A percentile compares a stretch with the other conserved stretches of the same genome.
phyloP scores from a whole-genome alignment of 2,329 filamentous ascomycete genomes.

The Xylaria sp. region DNA sequence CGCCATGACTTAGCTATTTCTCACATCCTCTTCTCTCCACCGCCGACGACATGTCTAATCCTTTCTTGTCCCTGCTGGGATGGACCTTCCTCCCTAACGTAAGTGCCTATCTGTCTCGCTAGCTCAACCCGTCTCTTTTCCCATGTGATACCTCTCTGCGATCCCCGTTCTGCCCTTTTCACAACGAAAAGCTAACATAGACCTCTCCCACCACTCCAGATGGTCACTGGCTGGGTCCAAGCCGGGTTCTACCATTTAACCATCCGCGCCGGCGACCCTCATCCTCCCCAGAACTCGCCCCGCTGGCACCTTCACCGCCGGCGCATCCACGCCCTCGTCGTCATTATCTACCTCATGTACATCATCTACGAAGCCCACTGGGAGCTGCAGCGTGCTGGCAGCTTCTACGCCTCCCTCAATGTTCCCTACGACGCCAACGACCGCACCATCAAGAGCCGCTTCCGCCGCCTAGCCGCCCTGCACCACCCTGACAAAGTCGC shows the following conservation, averaged over 20 bases:
- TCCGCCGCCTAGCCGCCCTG: constrained; percentile 74
- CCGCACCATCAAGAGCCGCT: constrained; percentile 79
- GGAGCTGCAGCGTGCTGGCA: constrained; percentile 71
- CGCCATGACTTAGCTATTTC: constrained; percentile 29
- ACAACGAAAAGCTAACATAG: not conserved
- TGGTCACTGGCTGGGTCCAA: constrained; percentile 79
- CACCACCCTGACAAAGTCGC: constrained; percentile 85
- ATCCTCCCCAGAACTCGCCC: constrained; percentile 71
- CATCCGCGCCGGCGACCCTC: constrained; percentile 86
- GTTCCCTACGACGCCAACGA: constrained; percentile 73
- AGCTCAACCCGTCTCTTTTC: not conserved
- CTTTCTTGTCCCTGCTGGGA: constrained; percentile 57
- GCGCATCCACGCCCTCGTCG: constrained; percentile 81
- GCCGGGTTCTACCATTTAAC: constrained; percentile 84
- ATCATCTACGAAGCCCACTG: constrained; percentile 92
- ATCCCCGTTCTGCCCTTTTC: not conserved
- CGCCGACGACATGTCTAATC: constrained; percentile 50
- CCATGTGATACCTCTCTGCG: not conserved
- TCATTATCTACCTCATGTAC: constrained; percentile 84
- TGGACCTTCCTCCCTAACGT: constrained; percentile 64
- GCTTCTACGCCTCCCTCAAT: constrained; percentile 81
- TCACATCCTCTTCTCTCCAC: not conserved
- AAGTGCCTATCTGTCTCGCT: constrained; percentile 33
- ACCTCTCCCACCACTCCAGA: constrained; percentile 51
- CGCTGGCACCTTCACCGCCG: constrained; percentile 77